Percentiles rank a stretch among this genome's conserved stretches.
Evolutionary conservation across 2,329 filamentous ascomycete species (phyloP).

Genomic region (Hymenoscyphus albidus): DNA sequence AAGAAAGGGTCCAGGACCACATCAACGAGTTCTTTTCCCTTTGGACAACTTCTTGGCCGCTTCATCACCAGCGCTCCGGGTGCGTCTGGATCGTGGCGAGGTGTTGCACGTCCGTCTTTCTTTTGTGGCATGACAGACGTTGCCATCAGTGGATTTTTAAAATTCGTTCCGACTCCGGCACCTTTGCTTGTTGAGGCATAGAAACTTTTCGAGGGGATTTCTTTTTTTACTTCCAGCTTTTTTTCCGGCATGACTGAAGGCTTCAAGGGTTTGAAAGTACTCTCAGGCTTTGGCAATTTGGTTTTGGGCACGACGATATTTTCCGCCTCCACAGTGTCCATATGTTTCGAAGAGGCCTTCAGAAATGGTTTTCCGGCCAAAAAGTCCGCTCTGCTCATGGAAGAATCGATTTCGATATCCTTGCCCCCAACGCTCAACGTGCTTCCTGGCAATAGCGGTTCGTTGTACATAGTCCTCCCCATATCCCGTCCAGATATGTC

Average conservation of each 20-base stretch:
- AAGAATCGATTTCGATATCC: conserved; percentile 63
- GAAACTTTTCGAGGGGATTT: conserved; percentile 39
- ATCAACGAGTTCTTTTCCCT: conserved; percentile 64
- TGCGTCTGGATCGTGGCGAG: conserved; percentile 61
- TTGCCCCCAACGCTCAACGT: conserved; percentile 61
- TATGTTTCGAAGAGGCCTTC: conserved; percentile 23
- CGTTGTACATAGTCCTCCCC: conserved; percentile 52
- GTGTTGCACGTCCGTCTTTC: conserved; percentile 46
- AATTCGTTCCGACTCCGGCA: conserved; percentile 43
- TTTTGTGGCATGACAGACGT: conserved; percentile 47
- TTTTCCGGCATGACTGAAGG: background rate
- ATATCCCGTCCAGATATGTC: conserved; percentile 61
- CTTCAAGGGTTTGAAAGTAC: background rate
- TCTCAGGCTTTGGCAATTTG: background rate
- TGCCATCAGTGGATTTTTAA: conserved; percentile 59
- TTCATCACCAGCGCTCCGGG: conserved; percentile 65
- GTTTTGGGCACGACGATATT: conserved; percentile 5
- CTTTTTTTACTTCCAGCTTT: conserved; percentile 20
- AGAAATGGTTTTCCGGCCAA: conserved; percentile 46
- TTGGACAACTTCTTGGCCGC: conserved; percentile 50
- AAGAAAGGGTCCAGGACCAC: conserved; percentile 69
- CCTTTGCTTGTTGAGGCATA: conserved; percentile 36
- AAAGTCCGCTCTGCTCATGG: conserved; percentile 58
- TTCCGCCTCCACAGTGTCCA: conserved; percentile 14
- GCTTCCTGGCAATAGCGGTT: conserved; percentile 56